Conservation (phyloP, 2,329 filamentous ascomycete species). For the Sarocladium oryzae region DNA sequence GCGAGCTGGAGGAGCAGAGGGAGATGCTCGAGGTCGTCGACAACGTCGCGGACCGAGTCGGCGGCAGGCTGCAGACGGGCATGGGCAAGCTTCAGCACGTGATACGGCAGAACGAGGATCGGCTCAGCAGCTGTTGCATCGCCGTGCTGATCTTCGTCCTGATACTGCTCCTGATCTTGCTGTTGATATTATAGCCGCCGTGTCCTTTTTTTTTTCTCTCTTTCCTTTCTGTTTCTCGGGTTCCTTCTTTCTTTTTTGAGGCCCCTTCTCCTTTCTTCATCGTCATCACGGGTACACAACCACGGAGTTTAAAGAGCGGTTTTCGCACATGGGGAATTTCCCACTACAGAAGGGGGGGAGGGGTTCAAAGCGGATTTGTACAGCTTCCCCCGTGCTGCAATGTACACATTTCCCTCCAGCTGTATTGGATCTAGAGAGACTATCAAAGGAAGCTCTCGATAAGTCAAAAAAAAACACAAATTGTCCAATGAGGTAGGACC, state of each 20-base stretch:
- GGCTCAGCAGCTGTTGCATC: conserved; percentile 83
- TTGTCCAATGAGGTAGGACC: too few species aligned
- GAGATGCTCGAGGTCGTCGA: conserved; percentile 86
- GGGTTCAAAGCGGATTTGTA: not conserved
- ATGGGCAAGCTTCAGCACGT: conserved; percentile 82
- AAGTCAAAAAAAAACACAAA: too few species aligned
- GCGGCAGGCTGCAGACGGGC: conserved; percentile 76
- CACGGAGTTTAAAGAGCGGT: conserved; percentile 4
- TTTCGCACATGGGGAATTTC: too few species aligned
- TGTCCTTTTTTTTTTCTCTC: not conserved
- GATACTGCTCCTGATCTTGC: conserved; percentile 75
- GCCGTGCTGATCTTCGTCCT: conserved; percentile 80
- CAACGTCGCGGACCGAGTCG: conserved; percentile 76
- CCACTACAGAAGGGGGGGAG: not conserved
- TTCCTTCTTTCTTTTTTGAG: too few species aligned
- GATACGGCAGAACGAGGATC: conserved; percentile 85
- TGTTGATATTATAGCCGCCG: conserved; percentile 51
- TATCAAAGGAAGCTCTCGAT: not conserved
- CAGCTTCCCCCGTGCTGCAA: not conserved
- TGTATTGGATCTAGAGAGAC: not conserved
- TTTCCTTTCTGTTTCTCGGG: not conserved
- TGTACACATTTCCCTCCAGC: not conserved
- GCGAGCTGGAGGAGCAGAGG: conserved; percentile 90
- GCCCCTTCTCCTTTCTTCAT: too few species aligned
- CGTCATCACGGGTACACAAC: not conserved